Evolutionary conservation across 2,329 filamentous ascomycete species (phyloP).

Genomic region (Lachnellula suecica): DNA sequence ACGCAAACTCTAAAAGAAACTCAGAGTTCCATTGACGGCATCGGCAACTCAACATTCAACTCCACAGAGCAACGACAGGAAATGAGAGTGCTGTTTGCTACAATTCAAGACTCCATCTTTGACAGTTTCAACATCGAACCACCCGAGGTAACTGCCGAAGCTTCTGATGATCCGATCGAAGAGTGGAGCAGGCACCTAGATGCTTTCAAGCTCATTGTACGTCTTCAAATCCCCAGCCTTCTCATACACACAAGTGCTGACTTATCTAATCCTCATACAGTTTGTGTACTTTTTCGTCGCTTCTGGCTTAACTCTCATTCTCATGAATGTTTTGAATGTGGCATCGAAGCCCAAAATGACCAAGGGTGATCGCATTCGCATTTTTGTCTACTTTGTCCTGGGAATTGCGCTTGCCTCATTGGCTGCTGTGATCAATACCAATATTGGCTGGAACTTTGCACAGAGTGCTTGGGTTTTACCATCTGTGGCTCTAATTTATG

Average conservation of each 20-base stretch:
- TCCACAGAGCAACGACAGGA: no score
- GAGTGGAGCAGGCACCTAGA: slow-evolving; percentile 16
- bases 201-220: slow-evolving; percentile 19
- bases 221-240: neutral
- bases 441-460: no score
- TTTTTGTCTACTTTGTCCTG: no score
- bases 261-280: slow-evolving; percentile 3
- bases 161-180: no score
- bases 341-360: no score
- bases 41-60: slow-evolving; percentile 15
- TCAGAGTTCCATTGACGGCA: slow-evolving; percentile 3
- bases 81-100: no score
- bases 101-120: slow-evolving; percentile 19
- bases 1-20: slow-evolving; percentile 8
- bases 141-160: neutral
- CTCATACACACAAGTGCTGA: neutral
- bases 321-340: slow-evolving; percentile 24
- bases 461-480: no score
- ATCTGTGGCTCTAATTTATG: no score
- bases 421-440: no score
- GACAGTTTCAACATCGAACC: slow-evolving; percentile 17
- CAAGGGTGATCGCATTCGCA: no score
- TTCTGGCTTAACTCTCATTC: slow-evolving; percentile 19
- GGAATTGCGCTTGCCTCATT: no score
- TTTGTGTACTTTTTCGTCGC: slow-evolving; percentile 27